Percentiles rank a stretch among this genome's conserved stretches.
Conservation (phyloP, 257 asterid species). For the Jacaranda mimosifolia region DNA sequence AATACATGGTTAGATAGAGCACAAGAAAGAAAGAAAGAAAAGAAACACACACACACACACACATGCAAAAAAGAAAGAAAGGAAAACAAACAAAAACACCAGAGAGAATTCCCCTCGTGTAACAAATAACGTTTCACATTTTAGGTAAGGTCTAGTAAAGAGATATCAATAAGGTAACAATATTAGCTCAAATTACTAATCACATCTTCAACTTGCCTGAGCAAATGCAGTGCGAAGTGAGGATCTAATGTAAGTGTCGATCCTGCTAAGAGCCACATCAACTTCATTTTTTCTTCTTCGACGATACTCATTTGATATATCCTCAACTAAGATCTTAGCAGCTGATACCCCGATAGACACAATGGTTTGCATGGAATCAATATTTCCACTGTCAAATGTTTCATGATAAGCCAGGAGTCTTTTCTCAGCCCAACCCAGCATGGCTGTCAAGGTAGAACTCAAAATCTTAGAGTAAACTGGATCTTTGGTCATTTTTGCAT, state of each 20-base stretch:
- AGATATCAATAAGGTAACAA: neutral
- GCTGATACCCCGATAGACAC: conserved; percentile 91
- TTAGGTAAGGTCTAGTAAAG: neutral
- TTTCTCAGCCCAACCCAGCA: conserved; percentile 99
- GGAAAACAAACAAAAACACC: conserved; percentile 5
- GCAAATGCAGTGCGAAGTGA: conserved; percentile 99
- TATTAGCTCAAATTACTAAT: conserved; percentile 29
- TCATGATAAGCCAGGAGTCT: conserved; percentile 97
- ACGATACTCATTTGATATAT: conserved; percentile 93
- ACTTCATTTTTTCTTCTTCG: conserved; percentile 90
- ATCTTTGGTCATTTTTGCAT: conserved; percentile 84
- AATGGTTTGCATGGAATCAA: conserved; percentile 86
- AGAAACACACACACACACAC: too few species aligned
- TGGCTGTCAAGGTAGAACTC: conserved; percentile 89
- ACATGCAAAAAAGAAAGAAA: too few species aligned
- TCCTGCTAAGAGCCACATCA: conserved; percentile 91
- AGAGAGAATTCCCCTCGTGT: conserved; percentile 2
- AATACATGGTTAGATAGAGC: neutral
- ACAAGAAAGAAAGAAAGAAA: too few species aligned
- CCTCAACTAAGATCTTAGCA: conserved; percentile 92
- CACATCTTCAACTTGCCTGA: conserved; percentile 76
- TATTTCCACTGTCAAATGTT: conserved; percentile 75
- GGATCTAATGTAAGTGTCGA: conserved; percentile 94
- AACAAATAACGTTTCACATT: neutral
- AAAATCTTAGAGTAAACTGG: conserved; percentile 74